phyloP scores from a whole-genome alignment of 2,329 filamentous ascomycete genomes.

The Atkinsonella texensis region DNA sequence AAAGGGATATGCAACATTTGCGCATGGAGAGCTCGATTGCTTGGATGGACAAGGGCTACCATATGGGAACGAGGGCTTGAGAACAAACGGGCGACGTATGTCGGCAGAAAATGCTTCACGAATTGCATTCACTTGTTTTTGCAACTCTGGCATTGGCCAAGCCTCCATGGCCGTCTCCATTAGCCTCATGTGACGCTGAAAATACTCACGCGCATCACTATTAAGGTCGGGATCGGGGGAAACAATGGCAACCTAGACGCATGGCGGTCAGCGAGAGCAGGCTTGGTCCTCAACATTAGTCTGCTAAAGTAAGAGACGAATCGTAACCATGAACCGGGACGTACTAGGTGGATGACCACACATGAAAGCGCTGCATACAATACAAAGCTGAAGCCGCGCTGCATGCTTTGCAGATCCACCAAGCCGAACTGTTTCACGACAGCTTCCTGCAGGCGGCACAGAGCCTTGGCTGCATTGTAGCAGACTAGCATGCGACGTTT shows the following conservation, averaged over 20 bases:
- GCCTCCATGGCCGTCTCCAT: slow-evolving; percentile 72
- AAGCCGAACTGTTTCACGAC: slow-evolving; percentile 67
- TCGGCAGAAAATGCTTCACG: slow-evolving; percentile 88
- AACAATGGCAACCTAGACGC: slow-evolving; percentile 67
- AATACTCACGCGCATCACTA: slow-evolving; percentile 73
- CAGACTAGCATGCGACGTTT: slow-evolving; percentile 80
- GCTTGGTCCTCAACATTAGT: slow-evolving; percentile 1
- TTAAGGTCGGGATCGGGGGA: slow-evolving; percentile 87
- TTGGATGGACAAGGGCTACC: slow-evolving; percentile 60
- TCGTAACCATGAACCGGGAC: slow-evolving; percentile 23
- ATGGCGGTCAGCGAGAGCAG: slow-evolving; percentile 8
- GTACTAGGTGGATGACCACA: slow-evolving; percentile 83
- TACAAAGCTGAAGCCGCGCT: slow-evolving; percentile 85
- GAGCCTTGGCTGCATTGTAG: slow-evolving; percentile 69
- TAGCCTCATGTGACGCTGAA: slow-evolving; percentile 87
- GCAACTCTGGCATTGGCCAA: slow-evolving; percentile 83
- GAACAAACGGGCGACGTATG: slow-evolving; percentile 68
- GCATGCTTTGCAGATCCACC: slow-evolving; percentile 78
- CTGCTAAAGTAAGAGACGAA: not conserved
- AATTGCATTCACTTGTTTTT: slow-evolving; percentile 79
- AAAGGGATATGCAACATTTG: slow-evolving; percentile 34
- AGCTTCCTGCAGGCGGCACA: slow-evolving; percentile 80
- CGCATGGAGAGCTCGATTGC: slow-evolving; percentile 50
- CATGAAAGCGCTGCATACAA: slow-evolving; percentile 89
- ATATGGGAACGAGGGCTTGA: slow-evolving; percentile 80